phyloP scores from a whole-genome alignment of 257 asterid genomes.

The Forsythia suspensa region DNA sequence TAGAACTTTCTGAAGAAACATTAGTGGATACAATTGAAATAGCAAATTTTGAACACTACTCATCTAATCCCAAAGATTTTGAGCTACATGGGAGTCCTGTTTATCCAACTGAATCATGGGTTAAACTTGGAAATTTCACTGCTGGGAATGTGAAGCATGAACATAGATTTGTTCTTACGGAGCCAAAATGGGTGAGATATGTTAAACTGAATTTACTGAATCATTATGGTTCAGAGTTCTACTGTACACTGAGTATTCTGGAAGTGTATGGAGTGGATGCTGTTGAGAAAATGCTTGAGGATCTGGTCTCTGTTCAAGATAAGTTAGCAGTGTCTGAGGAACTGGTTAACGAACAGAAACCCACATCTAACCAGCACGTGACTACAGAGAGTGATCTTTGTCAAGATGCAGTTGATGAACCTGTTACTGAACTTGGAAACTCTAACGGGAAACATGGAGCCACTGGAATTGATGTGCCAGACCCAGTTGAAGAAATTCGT shows the following conservation, averaged over 20 bases:
- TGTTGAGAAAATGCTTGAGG: constrained; percentile 97
- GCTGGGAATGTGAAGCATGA: constrained; percentile 80
- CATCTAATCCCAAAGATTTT: constrained; percentile 81
- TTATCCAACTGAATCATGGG: constrained; percentile 94
- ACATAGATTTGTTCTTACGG: constrained; percentile 70
- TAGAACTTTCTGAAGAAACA: constrained; percentile 97
- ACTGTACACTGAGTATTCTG: constrained; percentile 78
- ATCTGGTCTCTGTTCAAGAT: constrained; percentile 66
- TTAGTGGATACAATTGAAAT: constrained; percentile 69
- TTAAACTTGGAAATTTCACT: constrained; percentile 70
- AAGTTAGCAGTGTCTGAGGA: constrained; percentile 47
- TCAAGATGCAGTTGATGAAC: constrained; percentile 50
- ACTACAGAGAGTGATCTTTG: constrained; percentile 34
- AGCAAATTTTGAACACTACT: constrained; percentile 92
- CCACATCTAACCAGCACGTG: constrained; percentile 33
- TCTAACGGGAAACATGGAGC: constrained; percentile 44
- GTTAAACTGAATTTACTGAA: constrained; percentile 62
- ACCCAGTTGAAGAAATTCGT: constrained; percentile 73
- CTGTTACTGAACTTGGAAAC: constrained; percentile 31
- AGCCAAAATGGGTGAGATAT: constrained; percentile 94
- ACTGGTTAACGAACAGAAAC: constrained; percentile 37
- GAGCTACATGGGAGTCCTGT: constrained; percentile 77
- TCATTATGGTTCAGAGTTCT: constrained; percentile 92
- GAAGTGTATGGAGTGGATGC: constrained; percentile 98
- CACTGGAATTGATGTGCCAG: constrained; percentile 48